Base-by-base conservation (phyloP, 192 early-diverging fungal genomes). In the Coemansia sp. region DNA sequence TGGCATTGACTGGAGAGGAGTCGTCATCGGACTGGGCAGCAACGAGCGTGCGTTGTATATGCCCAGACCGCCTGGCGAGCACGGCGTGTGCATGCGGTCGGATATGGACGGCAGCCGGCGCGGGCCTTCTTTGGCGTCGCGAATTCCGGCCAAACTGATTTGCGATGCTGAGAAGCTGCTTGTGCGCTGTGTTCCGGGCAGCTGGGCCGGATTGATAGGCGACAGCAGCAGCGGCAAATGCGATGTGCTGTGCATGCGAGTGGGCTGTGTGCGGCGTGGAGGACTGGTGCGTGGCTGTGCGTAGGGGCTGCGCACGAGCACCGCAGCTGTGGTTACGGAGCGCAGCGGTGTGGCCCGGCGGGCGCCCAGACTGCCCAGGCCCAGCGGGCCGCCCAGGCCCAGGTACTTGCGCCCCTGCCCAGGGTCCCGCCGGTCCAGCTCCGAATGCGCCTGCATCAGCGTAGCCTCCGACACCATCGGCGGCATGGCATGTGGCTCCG, bases 91-190 rank as follows among this genome's bases (percentile, higher is more conserved):
- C 18, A 80, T 37, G 18, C 56, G 65, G 40, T 62, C 78, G 0
- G 78, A 74, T 11, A 81, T 81, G 10, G 78, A 81, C 15, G 78
- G 78, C 66, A 81, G 48, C 0, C 78, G 72, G 3, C 78, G 78
- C 50, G 78, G 78, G 8, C 78, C 78, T 28, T 81, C 78, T 10
- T 56, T 59, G n/a, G 64, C 69, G 44, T 81, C 73, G 18, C 65
- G 57, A 53, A 81, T 74, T 4, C 52, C 72, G 1, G 78, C 78
- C 49, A 81, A 57, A 50, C 44, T 74, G 55, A 80, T 74, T 3
- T 58, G 37, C 37, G 56, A 21, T 23, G 50, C 40, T 12, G 60
- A 37, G 20, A 55, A 50, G 56, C 61, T 58, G 50, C 68, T 46
- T 12, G 63, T 36, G 20, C 63, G 63, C 31, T 9, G 9, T 3